Evolutionary conservation across 2,329 filamentous ascomycete genomes (phyloP).

Genomic region (Monilinia polystroma): DNA sequence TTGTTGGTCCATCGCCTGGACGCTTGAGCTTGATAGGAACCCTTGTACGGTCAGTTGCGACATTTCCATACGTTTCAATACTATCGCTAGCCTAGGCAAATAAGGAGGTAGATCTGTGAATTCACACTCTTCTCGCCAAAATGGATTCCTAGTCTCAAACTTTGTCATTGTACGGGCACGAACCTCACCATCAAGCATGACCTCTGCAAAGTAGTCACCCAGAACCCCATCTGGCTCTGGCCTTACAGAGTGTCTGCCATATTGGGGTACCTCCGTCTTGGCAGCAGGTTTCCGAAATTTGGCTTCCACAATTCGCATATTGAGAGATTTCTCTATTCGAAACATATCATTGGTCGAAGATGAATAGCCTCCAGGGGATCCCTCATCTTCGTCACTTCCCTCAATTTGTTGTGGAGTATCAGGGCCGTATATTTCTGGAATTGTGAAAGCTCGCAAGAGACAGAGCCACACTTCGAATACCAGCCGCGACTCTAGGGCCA

Average conservation of each 20-base stretch:
- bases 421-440: conserved; percentile 78
- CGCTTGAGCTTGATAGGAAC: conserved; percentile 37
- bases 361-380: conserved; percentile 18
- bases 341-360: conserved; percentile 51
- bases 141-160: conserved; percentile 68
- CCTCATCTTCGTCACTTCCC: conserved; percentile 27
- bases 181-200: conserved; percentile 76
- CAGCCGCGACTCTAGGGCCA: conserved; percentile 81
- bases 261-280: conserved; percentile 38
- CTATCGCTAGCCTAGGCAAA: conserved; percentile 66
- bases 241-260: conserved; percentile 33
- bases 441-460: conserved; percentile 82
- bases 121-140: conserved; percentile 77
- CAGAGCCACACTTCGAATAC: conserved; percentile 99
- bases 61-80: conserved; percentile 64
- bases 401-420: conserved; percentile 26
- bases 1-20: conserved; percentile 36
- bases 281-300: conserved; percentile 46
- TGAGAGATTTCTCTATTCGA: conserved; percentile 60
- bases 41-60: conserved; percentile 32
- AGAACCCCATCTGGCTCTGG: conserved; percentile 48
- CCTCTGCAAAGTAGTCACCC: conserved; percentile 76
- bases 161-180: conserved; percentile 74
- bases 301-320: conserved; percentile 59
- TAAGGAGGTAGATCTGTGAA: conserved; percentile 71